These are phyloP conservation scores for Nannochloropsis limnetica DNA, from an alignment of 352 stramenopile genomes.

Conservation along the genomic window DNA sequence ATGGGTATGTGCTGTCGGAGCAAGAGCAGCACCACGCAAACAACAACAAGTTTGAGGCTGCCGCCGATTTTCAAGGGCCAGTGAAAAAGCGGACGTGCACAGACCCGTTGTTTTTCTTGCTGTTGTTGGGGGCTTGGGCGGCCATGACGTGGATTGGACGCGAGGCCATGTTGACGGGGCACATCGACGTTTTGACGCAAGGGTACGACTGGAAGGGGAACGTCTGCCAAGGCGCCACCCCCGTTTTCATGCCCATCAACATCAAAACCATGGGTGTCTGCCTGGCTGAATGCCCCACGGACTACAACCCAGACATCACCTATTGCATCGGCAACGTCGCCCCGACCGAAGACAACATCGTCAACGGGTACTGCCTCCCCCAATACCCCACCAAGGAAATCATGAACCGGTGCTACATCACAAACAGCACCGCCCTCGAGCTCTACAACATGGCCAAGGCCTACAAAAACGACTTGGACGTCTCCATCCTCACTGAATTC, in stretches of 20 bases:
- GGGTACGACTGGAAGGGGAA: slow-evolving; percentile 18
- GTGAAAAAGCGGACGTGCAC: slow-evolving; percentile 21
- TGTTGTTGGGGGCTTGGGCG: neutral
- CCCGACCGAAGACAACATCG: slow-evolving; percentile 21
- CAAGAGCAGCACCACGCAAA: neutral
- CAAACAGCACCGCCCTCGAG: slow-evolving; percentile 18
- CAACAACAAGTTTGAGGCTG: neutral
- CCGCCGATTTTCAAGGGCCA: slow-evolving; percentile 7
- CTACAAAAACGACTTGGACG: slow-evolving; percentile 13
- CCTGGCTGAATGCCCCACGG: neutral
- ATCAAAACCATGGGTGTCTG: slow-evolving; percentile 19
- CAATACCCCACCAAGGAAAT: slow-evolving; percentile 7
- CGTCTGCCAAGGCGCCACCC: slow-evolving; percentile 1
- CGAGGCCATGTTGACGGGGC: neutral
- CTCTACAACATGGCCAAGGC: neutral
- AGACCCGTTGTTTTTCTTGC: neutral
- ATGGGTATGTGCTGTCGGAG: slow-evolving; percentile 1
- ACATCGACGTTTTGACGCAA: neutral
- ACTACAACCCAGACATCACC: neutral
- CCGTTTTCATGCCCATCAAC: slow-evolving; percentile 29
- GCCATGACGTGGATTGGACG: slow-evolving; percentile 17
- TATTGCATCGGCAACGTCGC: slow-evolving; percentile 25
- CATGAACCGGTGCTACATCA: slow-evolving; percentile 32
- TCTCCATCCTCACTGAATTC: slow-evolving; percentile 51
- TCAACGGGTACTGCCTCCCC: slow-evolving; percentile 1